Evolutionary conservation across 179 eudicot genomes (phyloP).

Genomic region (Corrigiola litoralis): DNA sequence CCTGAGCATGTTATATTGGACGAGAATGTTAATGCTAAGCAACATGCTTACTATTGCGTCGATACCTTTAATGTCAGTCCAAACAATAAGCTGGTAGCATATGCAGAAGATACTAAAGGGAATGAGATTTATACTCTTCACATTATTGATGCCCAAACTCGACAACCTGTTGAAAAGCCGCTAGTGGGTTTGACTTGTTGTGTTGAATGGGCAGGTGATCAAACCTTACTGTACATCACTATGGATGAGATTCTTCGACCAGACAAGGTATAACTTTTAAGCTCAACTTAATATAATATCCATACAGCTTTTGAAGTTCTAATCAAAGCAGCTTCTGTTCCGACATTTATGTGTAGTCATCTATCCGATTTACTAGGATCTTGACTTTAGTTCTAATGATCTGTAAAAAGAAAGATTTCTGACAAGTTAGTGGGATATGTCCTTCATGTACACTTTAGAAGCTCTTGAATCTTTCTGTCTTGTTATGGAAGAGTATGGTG

Average conservation of each 20-base stretch:
- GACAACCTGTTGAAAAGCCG: slow-evolving; percentile 57
- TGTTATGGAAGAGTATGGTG: background rate
- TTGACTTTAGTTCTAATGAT: no score
- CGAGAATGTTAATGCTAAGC: slow-evolving; percentile 70
- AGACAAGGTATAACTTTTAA: slow-evolving; percentile 61
- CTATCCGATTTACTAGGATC: background rate
- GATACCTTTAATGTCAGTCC: slow-evolving; percentile 82
- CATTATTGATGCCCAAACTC: slow-evolving; percentile 65
- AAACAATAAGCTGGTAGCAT: slow-evolving; percentile 74
- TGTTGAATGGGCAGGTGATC: slow-evolving; percentile 86
- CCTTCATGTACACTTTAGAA: background rate
- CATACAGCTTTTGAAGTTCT: background rate
- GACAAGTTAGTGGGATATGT: background rate
- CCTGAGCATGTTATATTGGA: slow-evolving; percentile 79
- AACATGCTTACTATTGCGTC: slow-evolving; percentile 51
- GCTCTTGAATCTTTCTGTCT: background rate
- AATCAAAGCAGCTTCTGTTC: background rate
- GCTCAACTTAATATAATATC: background rate
- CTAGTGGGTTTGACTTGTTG: slow-evolving; percentile 53
- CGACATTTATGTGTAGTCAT: background rate
- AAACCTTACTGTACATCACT: slow-evolving; percentile 64
- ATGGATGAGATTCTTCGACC: slow-evolving; percentile 86
- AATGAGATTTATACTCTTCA: slow-evolving; percentile 70
- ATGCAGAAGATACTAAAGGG: slow-evolving; percentile 94
- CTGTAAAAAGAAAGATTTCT: no score